Evolutionary conservation across 176 grass and related monocot species (phyloP), one percentile per base, ranked within the genome.

Genomic region (Canna indica): DNA sequence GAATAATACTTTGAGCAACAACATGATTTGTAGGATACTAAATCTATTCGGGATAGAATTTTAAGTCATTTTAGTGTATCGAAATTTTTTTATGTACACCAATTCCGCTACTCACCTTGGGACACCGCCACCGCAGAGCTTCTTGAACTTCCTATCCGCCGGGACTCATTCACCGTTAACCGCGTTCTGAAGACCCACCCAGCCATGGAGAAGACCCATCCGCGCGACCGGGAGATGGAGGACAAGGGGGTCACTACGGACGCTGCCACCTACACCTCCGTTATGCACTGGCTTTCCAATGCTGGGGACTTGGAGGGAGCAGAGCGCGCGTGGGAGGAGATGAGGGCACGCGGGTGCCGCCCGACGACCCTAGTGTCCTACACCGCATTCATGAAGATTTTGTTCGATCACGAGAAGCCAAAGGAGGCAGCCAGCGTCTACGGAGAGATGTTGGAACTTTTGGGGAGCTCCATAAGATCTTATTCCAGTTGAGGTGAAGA

Each of bases 151-250:
- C 77, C 80, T 0, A 14, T 93, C 73, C 24, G 50, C 42, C 88
- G 85, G 90, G 85, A 93, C 53, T 93, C 90, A 75, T 81, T 86
- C 79, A 81, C 72, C 53, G 81, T 93, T 26, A 81, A 87, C 41
- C 85, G 90, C 71, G 75, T 93, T 56, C 85, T 93, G 76, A 93
- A 93, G 78, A 86, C 85, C 41, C 90, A 93, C 71, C 90, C 90
- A 11, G 85, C 85, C 0, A 81, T 88, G 66, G 64, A 85, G 0
- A 88, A 86, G 81, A 77, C 85, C 67, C 88, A 81, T 80, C 85
- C 76, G 35, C n/a, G 80, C 88, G 47, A 85, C 41, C 72, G 56
- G 26, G 89, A 91, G 75, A 91, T 88, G 85, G 65, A 69, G 31
- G 59, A 75, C 20, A 57, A 59, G 25, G 79, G 85, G 66, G 67